Conservation (phyloP, 192 early-diverging fungal species). For the Cetraspora pellucida region DNA sequence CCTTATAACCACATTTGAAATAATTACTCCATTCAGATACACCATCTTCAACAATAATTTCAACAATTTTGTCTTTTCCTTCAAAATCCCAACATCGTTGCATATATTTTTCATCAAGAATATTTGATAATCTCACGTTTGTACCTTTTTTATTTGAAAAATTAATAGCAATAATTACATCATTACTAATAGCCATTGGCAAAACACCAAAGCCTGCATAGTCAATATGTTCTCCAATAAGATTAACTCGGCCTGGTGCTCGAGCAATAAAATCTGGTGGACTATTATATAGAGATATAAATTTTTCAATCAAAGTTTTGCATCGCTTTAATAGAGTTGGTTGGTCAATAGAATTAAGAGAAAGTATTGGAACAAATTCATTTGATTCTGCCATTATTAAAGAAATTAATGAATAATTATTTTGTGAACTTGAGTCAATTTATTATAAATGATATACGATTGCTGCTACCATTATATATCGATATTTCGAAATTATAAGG, state of each 20-base stretch:
- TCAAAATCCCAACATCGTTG: constrained; percentile 53
- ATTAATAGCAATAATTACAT: constrained; percentile 64
- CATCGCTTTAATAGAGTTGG: constrained; percentile 46
- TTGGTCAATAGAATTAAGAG: no score
- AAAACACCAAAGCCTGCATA: constrained; percentile 93
- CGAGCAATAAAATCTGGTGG: constrained; percentile 82
- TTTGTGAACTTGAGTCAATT: no score
- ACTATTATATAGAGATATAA: constrained; percentile 56
- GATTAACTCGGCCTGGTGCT: constrained; percentile 92
- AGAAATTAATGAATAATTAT: no score
- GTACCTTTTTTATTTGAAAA: constrained; percentile 40
- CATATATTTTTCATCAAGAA: constrained; percentile 55
- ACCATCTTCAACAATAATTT: constrained; percentile 64
- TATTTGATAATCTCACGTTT: constrained; percentile 58
- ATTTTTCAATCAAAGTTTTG: constrained; percentile 47
- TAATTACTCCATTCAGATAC: constrained; percentile 87
- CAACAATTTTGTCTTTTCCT: constrained; percentile 55
- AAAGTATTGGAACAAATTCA: no score
- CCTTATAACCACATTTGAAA: constrained; percentile 90
- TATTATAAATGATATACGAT: no score
- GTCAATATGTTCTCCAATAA: constrained; percentile 98
- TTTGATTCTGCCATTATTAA: no score
- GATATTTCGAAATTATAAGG: no score
- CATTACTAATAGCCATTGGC: constrained; percentile 92
- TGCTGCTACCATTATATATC: no score